Conservation (phyloP, 805 yeast genomes). For the Lachancea quebecensis region DNA sequence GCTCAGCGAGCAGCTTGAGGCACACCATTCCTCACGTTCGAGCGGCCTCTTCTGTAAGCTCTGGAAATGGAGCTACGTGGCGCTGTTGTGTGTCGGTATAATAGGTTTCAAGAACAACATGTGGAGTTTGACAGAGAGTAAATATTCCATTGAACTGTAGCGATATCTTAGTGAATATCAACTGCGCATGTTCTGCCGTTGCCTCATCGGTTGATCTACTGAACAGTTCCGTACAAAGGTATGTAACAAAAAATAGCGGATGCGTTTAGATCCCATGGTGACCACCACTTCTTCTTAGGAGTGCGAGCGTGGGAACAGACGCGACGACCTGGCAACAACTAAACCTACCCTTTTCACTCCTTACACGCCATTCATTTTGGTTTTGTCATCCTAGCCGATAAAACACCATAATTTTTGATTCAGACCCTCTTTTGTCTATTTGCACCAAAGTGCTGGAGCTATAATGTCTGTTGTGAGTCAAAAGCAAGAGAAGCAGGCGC, state of each 20-base stretch:
- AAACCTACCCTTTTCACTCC: too few relatives aligned
- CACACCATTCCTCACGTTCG: not conserved
- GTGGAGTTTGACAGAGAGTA: not conserved
- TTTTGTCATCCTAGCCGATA: too few relatives aligned
- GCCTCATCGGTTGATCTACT: too few relatives aligned
- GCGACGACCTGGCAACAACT: too few relatives aligned
- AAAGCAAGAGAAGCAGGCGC: not conserved
- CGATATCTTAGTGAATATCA: not conserved
- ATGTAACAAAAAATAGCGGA: not conserved
- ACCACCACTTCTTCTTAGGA: too few relatives aligned
- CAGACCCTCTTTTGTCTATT: too few relatives aligned
- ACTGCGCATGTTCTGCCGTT: not conserved
- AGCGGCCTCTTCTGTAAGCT: slow-evolving; percentile 5
- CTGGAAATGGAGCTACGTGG: slow-evolving; percentile 24
- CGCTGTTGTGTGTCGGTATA: slow-evolving; percentile 17
- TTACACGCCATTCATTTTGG: too few relatives aligned
- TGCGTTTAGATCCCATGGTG: too few relatives aligned
- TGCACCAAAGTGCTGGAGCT: too few relatives aligned
- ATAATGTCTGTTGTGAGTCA: not conserved
- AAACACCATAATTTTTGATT: too few relatives aligned
- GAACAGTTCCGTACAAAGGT: not conserved
- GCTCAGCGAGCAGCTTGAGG: slow-evolving; percentile 10
- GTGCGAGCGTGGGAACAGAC: too few relatives aligned
- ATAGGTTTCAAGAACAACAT: slow-evolving; percentile 15
- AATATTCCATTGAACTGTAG: not conserved